Percentiles rank a stretch among this genome's conserved stretches.
Conservation (phyloP, 371 early-diverging fungal genomes). For the Chytridium lagenaria region DNA sequence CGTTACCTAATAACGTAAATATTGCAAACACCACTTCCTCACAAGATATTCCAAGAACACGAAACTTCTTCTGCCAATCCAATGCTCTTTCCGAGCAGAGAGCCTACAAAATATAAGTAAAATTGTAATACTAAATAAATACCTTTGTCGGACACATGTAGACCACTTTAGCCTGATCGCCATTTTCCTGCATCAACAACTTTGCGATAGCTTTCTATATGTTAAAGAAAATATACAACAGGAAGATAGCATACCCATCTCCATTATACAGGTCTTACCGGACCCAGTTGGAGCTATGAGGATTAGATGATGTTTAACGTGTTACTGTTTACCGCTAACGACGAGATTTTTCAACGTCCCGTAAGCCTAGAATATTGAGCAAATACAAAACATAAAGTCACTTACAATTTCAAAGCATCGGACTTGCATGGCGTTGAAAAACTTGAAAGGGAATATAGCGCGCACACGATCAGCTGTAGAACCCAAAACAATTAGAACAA, state of each 20-base stretch:
- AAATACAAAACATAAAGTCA: neutral
- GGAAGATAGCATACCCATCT: constrained; percentile 52
- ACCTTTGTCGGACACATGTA: constrained; percentile 89
- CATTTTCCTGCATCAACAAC: constrained; percentile 41
- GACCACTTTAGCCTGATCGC: constrained; percentile 61
- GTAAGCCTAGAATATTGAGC: constrained; percentile 24
- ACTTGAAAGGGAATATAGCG: constrained; percentile 50
- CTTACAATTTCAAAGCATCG: constrained; percentile 64
- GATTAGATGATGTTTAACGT: neutral
- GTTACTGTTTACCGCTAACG: constrained; percentile 50
- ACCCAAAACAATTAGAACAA: constrained; percentile 2
- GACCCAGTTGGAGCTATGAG: constrained; percentile 82
- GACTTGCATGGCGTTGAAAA: constrained; percentile 72
- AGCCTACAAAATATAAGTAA: constrained; percentile 49
- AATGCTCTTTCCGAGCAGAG: constrained; percentile 72
- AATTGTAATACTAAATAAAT: neutral
- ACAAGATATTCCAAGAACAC: constrained; percentile 65
- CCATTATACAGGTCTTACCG: constrained; percentile 82
- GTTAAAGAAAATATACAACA: neutral
- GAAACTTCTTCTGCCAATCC: constrained; percentile 73
- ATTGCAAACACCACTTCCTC: constrained; percentile 18
- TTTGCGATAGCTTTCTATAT: constrained; percentile 61
- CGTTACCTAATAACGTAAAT: constrained; percentile 45
- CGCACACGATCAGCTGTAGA: constrained; percentile 45
- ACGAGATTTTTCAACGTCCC: constrained; percentile 62